Base-by-base conservation (phyloP, 805 yeast genomes). In the Suhomyces tanzawaensis region DNA sequence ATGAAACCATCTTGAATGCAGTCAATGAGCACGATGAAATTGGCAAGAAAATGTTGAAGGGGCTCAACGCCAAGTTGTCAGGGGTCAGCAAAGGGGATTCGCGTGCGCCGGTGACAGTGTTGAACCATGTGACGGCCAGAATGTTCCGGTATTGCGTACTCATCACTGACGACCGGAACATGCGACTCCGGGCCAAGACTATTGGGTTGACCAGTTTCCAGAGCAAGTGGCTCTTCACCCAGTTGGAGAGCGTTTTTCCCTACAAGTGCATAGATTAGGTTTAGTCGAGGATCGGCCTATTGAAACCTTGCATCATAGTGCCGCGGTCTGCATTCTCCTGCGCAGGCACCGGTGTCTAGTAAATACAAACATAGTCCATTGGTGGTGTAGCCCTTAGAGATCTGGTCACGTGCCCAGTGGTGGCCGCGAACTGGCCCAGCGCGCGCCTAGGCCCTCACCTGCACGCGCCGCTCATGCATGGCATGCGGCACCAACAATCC, bases 131-230 rank as follows among this genome's bases (percentile, higher is more conserved):
- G 49, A 61, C 66, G 26, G 70, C 80, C 12, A 58, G 60, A 36
- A 53, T 57, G 19, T 77, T 80, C 55, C 64, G 72, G 33, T 79
- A 78, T 54, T 78, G 84, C 45, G 71, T 82, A 19, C 60, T 85
- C 34, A 76, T 85, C 25, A 81, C 90, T 2, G 91, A 85, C 58
- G 91, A 85, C 54, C 64, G 80, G 39, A 82, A 80, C 45, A 79
- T 85, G 85, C 66, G 85, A 45, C 57, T 79, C 28, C 75, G 85
- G 45, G 81, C 87, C 2, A 75, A 77, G 49, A 63, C 77, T 3
- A 64, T 73, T n/a, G 79, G 79, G 1, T 65, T 78, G 27, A 63
- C 74, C 5, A 71, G 77, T 31, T 76, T 70, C 55, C 79, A 76
- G 37, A 77, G 83, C 42, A 69, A 72, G 42, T 81, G 85, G 85